Evolutionary conservation across 164 flowering plant genomes (phyloP).

Genomic region (Aristolochia californica): DNA sequence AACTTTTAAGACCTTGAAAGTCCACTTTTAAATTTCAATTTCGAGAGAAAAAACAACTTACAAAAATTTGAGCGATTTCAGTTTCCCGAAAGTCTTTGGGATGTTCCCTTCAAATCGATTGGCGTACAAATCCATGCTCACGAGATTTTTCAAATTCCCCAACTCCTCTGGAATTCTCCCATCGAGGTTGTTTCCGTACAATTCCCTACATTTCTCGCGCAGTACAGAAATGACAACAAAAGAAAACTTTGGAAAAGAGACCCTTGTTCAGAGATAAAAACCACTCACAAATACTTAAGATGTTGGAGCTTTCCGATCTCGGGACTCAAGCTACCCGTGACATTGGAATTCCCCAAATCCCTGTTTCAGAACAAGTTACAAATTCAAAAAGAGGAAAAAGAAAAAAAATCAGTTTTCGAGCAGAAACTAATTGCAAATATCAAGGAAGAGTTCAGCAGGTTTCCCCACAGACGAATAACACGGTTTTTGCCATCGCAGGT

Average conservation of each 20-base stretch:
- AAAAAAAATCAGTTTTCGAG: background rate
- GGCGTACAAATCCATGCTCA: slow-evolving; percentile 73
- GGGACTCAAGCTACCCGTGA: slow-evolving; percentile 65
- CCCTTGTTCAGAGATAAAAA: background rate
- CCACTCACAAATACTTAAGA: slow-evolving; percentile 54
- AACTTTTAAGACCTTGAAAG: background rate
- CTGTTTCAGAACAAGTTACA: slow-evolving; percentile 24
- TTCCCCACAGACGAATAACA: slow-evolving; percentile 41
- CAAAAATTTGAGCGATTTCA: slow-evolving; percentile 69
- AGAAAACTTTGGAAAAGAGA: background rate
- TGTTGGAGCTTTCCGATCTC: slow-evolving; percentile 62
- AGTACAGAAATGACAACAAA: background rate
- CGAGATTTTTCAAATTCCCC: slow-evolving; percentile 54
- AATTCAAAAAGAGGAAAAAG: background rate
- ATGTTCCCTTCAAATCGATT: slow-evolving; percentile 56
- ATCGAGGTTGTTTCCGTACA: slow-evolving; percentile 46
- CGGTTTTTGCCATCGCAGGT: background rate
- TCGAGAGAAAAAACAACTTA: slow-evolving; percentile 20
- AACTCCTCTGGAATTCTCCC: slow-evolving; percentile 67
- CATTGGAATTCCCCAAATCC: slow-evolving; percentile 73
- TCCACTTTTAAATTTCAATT: too few species aligned
- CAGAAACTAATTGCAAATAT: slow-evolving; percentile 34
- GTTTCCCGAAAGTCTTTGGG: slow-evolving; percentile 52
- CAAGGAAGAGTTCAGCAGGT: slow-evolving; percentile 45
- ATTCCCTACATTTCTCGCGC: slow-evolving; percentile 43